Base-by-base conservation (phyloP, 257 asterid genomes). In the Rubia yunnanensis region DNA sequence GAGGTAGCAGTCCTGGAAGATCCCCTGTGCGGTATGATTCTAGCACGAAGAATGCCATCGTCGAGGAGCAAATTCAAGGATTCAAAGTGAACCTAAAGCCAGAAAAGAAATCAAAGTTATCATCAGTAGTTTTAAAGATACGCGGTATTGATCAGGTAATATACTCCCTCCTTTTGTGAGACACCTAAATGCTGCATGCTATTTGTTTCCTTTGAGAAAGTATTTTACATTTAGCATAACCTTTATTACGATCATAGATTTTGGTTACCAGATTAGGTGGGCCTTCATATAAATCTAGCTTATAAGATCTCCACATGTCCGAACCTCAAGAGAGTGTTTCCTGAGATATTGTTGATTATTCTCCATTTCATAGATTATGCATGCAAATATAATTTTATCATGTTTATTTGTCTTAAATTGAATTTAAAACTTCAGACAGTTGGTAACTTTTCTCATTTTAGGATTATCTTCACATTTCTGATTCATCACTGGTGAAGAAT, bases 61-160 rank as follows among this genome's bases (percentile, higher is more conserved):
- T 81, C 74, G 97, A 81, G 49, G 97, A 81, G 39, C 97, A 88
- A 28, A 79, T 86, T 81, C 95, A 82, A 72, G 95, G 91, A 38
- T 94, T 94, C 70, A 90, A 79, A 87, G 97, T 94, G 61, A 89
- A 94, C 75, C 83, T 94, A 70, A 94, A 88, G 75, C 89, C 84
- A 36, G 99, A 94, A 79, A 94, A 86, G 81, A 94, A 90, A 81
- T 94, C 97, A 31, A 94, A 94, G 77, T 75, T 94, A 77, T 94
- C 99, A 61, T 90, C 96, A 22, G 99, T 90, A 18, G 99, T 94
- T 71, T 78, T 94, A 77, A 94, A 88, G 86, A 86, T 94, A 52
- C 99, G 99, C 54, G 99, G 99, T 76, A 94, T 94, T 71, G 99
- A 94, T 82, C 95, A 94, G 95, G 99, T 94, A 80, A 75, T 59